These are phyloP conservation scores for Colletotrichum tabaci DNA, from an alignment of 2,329 filamentous ascomycete genomes.

Conservation along the genomic window DNA sequence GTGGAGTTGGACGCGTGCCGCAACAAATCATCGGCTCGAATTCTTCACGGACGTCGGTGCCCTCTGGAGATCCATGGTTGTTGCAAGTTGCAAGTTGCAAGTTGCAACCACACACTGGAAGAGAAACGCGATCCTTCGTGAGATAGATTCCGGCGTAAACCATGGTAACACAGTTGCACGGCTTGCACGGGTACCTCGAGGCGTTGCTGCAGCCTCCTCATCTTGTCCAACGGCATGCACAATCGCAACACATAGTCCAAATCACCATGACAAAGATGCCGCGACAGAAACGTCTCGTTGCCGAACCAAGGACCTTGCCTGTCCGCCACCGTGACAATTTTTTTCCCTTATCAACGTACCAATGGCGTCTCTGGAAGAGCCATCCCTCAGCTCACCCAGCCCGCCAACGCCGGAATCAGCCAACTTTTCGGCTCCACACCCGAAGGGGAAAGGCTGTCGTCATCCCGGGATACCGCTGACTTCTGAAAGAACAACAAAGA, in stretches of 20 bases:
- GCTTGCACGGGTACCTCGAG: background rate
- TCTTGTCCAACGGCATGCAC: constrained; percentile 4
- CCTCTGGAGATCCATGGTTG: constrained; percentile 9
- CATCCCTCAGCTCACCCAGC: constrained; percentile 25
- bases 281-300: constrained; percentile 22
- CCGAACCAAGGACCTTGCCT: constrained; percentile 36
- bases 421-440: constrained; percentile 37
- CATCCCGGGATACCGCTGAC: constrained; percentile 41
- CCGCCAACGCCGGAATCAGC: constrained; percentile 26
- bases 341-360: background rate
- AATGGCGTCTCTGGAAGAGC: constrained; percentile 18
- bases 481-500: constrained; percentile 31
- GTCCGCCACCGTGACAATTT: constrained; percentile 14
- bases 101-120: constrained; percentile 21
- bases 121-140: constrained; percentile 19
- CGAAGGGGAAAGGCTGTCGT: constrained; percentile 41
- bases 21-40: constrained; percentile 18
- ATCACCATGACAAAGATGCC: constrained; percentile 28
- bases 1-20: constrained; percentile 14
- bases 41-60: background rate
- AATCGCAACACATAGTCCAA: constrained; percentile 4
- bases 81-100: constrained; percentile 17
- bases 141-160: constrained; percentile 24
- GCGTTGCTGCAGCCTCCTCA: constrained; percentile 6
- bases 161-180: background rate